A percentile compares a stretch with the other conserved stretches of the same genome.
Evolutionary conservation across 202 grass and related monocot species (phyloP).

Genomic region (Carex arenaria): DNA sequence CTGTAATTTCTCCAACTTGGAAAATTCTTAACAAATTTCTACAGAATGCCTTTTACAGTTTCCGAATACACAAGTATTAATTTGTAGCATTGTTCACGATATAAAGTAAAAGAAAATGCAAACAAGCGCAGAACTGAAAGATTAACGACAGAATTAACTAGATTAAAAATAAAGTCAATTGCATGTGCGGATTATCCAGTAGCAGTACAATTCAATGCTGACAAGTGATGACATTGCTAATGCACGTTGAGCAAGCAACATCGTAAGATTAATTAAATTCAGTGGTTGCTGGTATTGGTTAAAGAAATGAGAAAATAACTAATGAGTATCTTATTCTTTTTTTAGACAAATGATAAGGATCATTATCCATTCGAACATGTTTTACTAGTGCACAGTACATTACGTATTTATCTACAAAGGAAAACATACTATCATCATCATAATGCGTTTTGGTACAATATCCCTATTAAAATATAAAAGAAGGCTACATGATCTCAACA

Average conservation of each 20-base stretch:
- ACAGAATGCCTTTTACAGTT: too few relatives aligned
- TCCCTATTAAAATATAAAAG: not conserved
- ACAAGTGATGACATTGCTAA: too few relatives aligned
- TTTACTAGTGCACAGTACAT: not conserved
- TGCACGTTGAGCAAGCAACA: not conserved
- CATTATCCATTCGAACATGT: not conserved
- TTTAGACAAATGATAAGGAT: not conserved
- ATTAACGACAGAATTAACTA: too few relatives aligned
- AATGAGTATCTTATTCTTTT: not conserved
- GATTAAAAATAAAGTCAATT: not conserved
- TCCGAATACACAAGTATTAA: too few relatives aligned
- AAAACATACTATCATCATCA: not conserved
- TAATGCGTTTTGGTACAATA: not conserved
- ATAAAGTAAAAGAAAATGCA: too few relatives aligned
- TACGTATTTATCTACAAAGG: slow-evolving; percentile 13
- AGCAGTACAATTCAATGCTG: too few relatives aligned
- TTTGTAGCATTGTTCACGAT: too few relatives aligned
- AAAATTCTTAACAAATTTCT: too few relatives aligned
- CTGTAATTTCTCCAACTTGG: too few relatives aligned
- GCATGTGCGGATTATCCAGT: not conserved
- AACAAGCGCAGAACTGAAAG: too few relatives aligned
- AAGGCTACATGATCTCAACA: slow-evolving; percentile 39
- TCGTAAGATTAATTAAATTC: not conserved
- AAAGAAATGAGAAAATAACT: too few relatives aligned
- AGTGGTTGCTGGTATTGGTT: too few relatives aligned